phyloP scores from a whole-genome alignment of 352 stramenopile genomes.

The Phytophthora multivora region DNA sequence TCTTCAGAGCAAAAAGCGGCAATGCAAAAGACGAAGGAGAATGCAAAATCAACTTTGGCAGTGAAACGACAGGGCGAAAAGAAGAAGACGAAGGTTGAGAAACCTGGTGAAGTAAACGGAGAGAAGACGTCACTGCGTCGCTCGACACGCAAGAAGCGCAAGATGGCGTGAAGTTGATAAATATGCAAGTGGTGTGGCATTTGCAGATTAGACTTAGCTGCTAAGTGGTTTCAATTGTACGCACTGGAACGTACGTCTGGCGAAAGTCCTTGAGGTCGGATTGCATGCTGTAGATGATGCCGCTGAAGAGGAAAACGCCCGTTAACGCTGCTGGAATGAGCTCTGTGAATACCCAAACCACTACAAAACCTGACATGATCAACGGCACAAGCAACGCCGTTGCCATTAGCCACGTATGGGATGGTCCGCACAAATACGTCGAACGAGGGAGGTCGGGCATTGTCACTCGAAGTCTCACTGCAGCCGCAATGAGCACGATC shows the following conservation, averaged over 20 bases:
- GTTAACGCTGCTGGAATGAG: conserved; percentile 49
- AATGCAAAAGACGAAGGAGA: conserved; percentile 39
- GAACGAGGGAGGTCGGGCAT: conserved; percentile 37
- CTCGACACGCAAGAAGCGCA: conserved; percentile 57
- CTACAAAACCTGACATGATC: conserved; percentile 36
- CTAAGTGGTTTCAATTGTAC: conserved; percentile 13
- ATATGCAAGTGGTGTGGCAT: conserved; percentile 12
- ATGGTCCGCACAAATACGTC: conserved; percentile 50
- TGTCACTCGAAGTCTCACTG: conserved; percentile 47
- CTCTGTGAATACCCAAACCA: conserved; percentile 44
- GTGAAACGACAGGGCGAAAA: conserved; percentile 6
- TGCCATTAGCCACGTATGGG: conserved; percentile 34
- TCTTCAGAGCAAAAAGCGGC: conserved; percentile 36
- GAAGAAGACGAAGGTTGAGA: conserved; percentile 6
- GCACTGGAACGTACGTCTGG: conserved; percentile 23
- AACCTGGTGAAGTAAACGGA: conserved; percentile 16
- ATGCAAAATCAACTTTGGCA: conserved; percentile 2
- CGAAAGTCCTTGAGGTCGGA: conserved; percentile 53
- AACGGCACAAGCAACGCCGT: conserved; percentile 45
- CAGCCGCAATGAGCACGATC: conserved; percentile 46
- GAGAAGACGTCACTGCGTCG: conserved; percentile 32
- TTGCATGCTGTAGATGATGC: conserved; percentile 55
- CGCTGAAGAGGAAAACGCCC: conserved; percentile 53
- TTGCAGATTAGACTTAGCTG: conserved; percentile 1
- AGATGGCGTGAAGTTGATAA: conserved; percentile 24